Base-by-base conservation (phyloP, 192 early-diverging fungal species). In the Podila epicladia region DNA sequence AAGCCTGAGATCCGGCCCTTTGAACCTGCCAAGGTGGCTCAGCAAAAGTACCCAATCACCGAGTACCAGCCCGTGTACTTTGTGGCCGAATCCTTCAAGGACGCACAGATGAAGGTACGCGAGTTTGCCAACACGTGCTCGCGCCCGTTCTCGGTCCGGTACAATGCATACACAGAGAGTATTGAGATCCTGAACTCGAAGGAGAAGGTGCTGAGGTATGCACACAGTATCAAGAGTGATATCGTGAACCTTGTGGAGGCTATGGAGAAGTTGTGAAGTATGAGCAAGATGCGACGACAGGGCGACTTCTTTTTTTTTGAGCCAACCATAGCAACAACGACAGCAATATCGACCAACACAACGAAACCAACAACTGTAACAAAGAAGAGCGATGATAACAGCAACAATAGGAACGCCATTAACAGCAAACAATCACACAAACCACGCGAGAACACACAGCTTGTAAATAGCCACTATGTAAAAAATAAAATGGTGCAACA, bases 31-130 rank as follows among this genome's bases (percentile, higher is more conserved):
- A 86, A 88, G 67, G 89, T 91, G 0, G 88, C 91, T 1, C 9
- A 82, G 5, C 91, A 93, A 75, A 91, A 92, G 83, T 95, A 95
- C 74, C 92, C 93, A 9, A 95, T 99, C 71, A 97, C 96, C 9
- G 86, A 95, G 78, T 99, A 93, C 90, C 97, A 99, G 85, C 95
- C 95, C 9, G 88, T 89, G 26, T 99, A 99, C 78, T 99, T 95
- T 91, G 94, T 99, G 0, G 96, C 96, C 0, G 94, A 96, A 17
- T 94, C 92, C 50, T 99, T 99, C 87, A 93, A 91, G 70, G 94
- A 96, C 76, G 95, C 96, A 38, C 96, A 97, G 72, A 90, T 92
- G 69, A 92, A 95, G 71, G 91, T 99, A 51, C 93, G 93, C 20
- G 93, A 95, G 58, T 96, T 93, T 82, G 93, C 95, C 64, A 76